Evolutionary conservation across 306 rosid species (phyloP).

Genomic region (Trifolium repens): DNA sequence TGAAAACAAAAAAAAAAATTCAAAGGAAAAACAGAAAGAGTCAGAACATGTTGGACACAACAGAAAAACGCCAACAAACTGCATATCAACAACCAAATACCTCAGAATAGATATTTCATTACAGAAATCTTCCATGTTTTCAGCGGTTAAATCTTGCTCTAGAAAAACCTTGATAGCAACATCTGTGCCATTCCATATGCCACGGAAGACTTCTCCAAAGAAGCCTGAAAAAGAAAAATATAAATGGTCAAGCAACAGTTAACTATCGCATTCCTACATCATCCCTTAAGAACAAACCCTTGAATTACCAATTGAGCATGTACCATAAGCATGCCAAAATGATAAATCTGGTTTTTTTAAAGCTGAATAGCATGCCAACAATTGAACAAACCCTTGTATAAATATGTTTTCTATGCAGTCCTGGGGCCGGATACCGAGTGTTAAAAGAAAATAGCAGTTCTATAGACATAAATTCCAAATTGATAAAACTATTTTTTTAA

Average conservation of each 20-base stretch:
- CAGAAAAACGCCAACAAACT: constrained; percentile 26
- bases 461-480: too few relatives aligned
- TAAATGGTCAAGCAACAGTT: constrained; percentile 33
- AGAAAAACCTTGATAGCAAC: constrained; percentile 97
- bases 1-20: constrained; percentile 37
- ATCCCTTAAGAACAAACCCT: constrained; percentile 18
- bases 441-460: too few relatives aligned
- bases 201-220: constrained; percentile 98
- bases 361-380: constrained; percentile 27
- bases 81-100: constrained; percentile 49
- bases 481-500: too few relatives aligned
- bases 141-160: constrained; percentile 93
- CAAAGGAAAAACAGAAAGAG: constrained; percentile 14
- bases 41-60: constrained; percentile 50
- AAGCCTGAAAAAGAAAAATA: constrained; percentile 67
- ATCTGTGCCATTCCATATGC: constrained; percentile 96
- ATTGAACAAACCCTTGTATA: constrained; percentile 3
- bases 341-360: constrained; percentile 3
- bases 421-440: too few relatives aligned
- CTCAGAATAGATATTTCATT: constrained; percentile 96
- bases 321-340: background rate
- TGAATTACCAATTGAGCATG: constrained; percentile 29
- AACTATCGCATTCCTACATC: constrained; percentile 33
- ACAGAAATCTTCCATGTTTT: constrained; percentile 98
- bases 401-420: too few relatives aligned